These are phyloP conservation scores for Astraeus odoratus DNA, from an alignment of 768 basidiomycete genomes.

Conservation along the genomic window DNA sequence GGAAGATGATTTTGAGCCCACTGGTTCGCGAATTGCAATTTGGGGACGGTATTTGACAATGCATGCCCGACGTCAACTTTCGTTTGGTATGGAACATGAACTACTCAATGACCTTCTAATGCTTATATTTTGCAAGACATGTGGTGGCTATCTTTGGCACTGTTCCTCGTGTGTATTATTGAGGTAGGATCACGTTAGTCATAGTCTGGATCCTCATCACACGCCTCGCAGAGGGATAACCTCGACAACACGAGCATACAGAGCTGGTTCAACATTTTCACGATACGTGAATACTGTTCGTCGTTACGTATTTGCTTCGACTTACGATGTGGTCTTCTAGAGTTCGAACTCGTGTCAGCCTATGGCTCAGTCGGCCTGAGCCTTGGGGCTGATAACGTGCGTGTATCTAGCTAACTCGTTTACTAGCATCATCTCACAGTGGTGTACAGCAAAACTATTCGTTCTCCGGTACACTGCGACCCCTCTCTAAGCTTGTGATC, in stretches of 20 bases:
- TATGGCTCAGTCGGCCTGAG: constrained; percentile 89
- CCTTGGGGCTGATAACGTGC: constrained; percentile 76
- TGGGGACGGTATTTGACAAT: constrained; percentile 75
- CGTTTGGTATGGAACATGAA: constrained; percentile 57
- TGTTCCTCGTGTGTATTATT: constrained; percentile 89
- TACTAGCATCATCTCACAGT: background rate
- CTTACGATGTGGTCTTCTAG: constrained; percentile 27
- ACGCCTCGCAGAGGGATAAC: constrained; percentile 43
- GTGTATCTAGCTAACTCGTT: constrained; percentile 14
- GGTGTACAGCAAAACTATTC: constrained; percentile 65
- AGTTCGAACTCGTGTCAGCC: constrained; percentile 84
- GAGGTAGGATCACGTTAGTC: constrained; percentile 48
- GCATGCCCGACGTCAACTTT: constrained; percentile 84
- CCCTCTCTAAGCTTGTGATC: constrained; percentile 83
- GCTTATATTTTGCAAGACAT: constrained; percentile 55
- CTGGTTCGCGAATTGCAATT: constrained; percentile 48
- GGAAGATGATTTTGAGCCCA: constrained; percentile 34
- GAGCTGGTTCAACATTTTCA: constrained; percentile 81
- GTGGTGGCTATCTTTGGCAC: constrained; percentile 86
- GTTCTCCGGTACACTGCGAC: constrained; percentile 68
- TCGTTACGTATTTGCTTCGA: background rate
- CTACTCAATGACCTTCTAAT: background rate
- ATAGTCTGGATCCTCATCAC: background rate
- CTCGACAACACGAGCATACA: constrained; percentile 47
- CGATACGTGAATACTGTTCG: constrained; percentile 47